Conservation (phyloP, 2,329 filamentous ascomycete species). For the Tolypocladium tundrense region DNA sequence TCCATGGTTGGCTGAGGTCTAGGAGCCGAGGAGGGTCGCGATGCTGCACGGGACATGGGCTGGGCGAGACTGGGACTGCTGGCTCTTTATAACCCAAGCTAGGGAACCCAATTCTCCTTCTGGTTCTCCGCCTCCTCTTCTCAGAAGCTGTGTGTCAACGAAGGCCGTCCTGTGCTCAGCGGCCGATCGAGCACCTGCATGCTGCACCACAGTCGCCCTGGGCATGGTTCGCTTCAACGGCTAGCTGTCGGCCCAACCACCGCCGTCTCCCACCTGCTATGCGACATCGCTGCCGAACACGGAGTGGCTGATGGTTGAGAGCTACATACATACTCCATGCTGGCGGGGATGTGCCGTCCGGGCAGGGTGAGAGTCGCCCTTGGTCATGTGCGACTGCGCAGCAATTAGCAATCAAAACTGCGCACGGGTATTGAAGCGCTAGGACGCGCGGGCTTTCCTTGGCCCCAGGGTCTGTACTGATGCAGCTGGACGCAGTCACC, state of each 20-base stretch:
- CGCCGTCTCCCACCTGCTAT: background rate
- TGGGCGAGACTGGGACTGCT: background rate
- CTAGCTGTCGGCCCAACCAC: background rate
- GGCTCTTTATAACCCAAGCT: background rate
- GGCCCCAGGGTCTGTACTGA: too few relatives aligned
- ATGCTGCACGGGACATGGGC: background rate
- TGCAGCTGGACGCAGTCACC: too few relatives aligned
- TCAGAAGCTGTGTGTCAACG: background rate
- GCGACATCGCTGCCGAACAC: background rate
- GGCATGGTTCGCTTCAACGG: background rate
- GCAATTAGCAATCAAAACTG: too few relatives aligned
- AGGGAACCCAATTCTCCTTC: background rate
- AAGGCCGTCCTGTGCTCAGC: background rate
- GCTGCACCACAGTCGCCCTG: background rate
- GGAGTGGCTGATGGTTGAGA: background rate
- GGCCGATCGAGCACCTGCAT: background rate
- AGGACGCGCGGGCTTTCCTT: too few relatives aligned
- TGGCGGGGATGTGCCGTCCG: background rate
- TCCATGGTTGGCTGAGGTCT: conserved; percentile 8
- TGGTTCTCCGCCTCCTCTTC: background rate
- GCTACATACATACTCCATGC: background rate
- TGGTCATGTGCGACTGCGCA: background rate
- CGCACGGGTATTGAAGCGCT: too few relatives aligned
- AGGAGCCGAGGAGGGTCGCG: background rate
- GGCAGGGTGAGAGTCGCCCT: background rate